Evolutionary conservation across 495 filamentous ascomycete species (phyloP).

Genomic region (Xylaria acuta): DNA sequence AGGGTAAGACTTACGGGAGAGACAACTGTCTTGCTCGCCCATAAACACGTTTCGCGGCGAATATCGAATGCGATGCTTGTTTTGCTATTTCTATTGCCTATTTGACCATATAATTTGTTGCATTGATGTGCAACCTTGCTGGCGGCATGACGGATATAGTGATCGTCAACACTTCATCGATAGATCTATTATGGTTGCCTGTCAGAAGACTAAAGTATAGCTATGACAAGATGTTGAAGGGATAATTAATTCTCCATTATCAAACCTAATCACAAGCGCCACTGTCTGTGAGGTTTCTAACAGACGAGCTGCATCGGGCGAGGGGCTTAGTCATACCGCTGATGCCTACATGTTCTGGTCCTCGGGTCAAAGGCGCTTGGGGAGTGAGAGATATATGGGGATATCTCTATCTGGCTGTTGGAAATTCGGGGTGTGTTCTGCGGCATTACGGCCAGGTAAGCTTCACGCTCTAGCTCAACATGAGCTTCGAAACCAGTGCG

Average conservation of each 20-base stretch:
- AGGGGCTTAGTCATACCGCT: neutral
- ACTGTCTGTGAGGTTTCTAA: neutral
- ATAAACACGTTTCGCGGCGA: neutral
- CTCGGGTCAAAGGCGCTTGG: neutral
- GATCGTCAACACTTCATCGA: neutral
- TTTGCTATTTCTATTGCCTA: neutral
- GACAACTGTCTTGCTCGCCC: neutral
- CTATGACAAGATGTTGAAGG: neutral
- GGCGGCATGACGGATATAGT: neutral
- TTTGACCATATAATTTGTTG: neutral
- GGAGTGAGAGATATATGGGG: neutral
- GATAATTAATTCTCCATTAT: neutral
- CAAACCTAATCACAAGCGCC: neutral
- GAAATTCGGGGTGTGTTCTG: neutral
- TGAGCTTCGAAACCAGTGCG: neutral
- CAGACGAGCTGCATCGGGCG: neutral
- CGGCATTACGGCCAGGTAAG: neutral
- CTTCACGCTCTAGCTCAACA: neutral
- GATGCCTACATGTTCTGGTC: conserved; percentile 1
- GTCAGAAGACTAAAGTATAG: neutral
- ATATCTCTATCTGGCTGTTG: neutral
- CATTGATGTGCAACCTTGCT: neutral
- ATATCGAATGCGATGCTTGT: neutral
- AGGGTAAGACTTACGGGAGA: neutral
- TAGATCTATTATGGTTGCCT: neutral